Base-by-base conservation (phyloP, 306 rosid genomes). In the Cicer judaicum region DNA sequence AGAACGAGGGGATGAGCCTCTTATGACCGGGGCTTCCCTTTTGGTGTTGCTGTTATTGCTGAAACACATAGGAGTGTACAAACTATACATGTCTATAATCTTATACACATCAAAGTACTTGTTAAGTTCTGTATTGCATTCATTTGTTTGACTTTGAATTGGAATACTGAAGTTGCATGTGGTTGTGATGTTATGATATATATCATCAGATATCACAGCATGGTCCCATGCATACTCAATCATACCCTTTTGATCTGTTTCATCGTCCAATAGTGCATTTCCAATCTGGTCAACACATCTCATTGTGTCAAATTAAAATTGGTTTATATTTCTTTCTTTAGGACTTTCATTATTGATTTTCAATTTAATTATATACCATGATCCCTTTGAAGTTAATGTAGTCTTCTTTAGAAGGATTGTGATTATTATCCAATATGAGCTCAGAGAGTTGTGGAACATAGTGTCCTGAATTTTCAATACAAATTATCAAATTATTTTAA, bases 381-480 rank as follows among this genome's bases (percentile, higher is more conserved):
- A 91, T 75, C 1, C 94, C 97, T 78, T 87, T 89, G 82, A 89
- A 86, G 66, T 89, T 89, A 29, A 91, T 86, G 71, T 72, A 59
- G n/a, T 81, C 84, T 49, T 78, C 75, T 38, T 82, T 64, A 41
- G 18, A 7, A 8, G 71, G 48, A 53, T 83, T 54, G 1, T 53
- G 80, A 54, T 89, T 91, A 10, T 74, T 73, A 10, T 86, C 81
- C 9, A 83, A 76, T 64, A 91, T 88, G 46, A 85, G 87, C 74
- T 92, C 88, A 1, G 96, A 88, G 41, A 92, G 92, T 71, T 92
- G 96, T 5, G 96, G 91, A 82, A 80, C 98, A 70, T 93, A 93
- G 73, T 93, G 98, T 50, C 98, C 98, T 93, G 89, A 77, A 66
- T 63, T 43, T 36, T 43, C 34, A 24, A 24, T 42, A 61, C 48